These are phyloP conservation scores for Magnolia sinica DNA, from an alignment of 164 flowering plant species.

Conservation along the genomic window DNA sequence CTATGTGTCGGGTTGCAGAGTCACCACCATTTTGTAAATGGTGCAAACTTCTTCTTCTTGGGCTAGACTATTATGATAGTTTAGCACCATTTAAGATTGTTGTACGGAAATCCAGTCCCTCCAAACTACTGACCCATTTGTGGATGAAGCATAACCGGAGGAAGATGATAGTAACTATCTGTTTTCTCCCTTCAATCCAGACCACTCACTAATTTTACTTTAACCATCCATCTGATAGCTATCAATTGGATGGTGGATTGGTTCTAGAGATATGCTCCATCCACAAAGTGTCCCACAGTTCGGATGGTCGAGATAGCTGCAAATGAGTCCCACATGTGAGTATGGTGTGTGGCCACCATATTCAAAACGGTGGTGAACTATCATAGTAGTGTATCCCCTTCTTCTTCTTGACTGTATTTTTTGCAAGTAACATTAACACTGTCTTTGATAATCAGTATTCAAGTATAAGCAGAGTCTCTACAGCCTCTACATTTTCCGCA, in stretches of 20 bases:
- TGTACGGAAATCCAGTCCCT: not conserved
- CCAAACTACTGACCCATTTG: not conserved
- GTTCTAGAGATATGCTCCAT: not conserved
- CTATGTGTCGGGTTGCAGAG: too few species aligned
- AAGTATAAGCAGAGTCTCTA: constrained; percentile 45
- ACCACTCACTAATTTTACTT: not conserved
- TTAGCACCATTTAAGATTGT: not conserved
- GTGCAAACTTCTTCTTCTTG: not conserved
- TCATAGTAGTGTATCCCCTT: not conserved
- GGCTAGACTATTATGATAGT: not conserved
- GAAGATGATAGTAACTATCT: not conserved
- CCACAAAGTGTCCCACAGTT: not conserved
- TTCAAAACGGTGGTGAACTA: not conserved
- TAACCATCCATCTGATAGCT: not conserved
- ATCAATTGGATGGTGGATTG: not conserved
- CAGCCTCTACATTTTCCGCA: constrained; percentile 79
- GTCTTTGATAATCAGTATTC: constrained; percentile 47
- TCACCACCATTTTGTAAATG: too few species aligned
- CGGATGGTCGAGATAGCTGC: not conserved
- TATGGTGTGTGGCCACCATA: not conserved
- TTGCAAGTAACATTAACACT: not conserved
- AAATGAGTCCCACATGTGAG: not conserved
- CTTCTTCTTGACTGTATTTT: not conserved
- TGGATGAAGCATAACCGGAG: not conserved
- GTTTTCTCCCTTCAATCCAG: not conserved